Base-by-base conservation (phyloP, 2,329 filamentous ascomycete species). In the Scorias spongiosa region DNA sequence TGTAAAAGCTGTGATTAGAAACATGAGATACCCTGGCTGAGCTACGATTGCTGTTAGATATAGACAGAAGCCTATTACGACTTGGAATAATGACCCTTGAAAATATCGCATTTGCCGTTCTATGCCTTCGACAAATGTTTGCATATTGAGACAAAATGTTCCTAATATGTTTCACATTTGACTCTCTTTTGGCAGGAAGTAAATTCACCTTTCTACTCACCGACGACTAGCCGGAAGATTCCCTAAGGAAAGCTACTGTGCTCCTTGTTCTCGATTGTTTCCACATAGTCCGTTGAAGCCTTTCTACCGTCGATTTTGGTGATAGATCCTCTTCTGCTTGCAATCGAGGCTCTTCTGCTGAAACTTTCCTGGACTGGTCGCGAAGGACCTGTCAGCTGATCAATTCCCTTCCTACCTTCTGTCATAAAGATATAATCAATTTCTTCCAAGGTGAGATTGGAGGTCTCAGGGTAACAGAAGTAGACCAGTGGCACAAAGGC, bases 401-500 rank as follows among this genome's bases (percentile, higher is more conserved):
- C 44, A 10, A 54, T 29, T 0, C 55, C 57, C 2, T 53, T 49
- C 10, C 50, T 44, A 20, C 55, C 57, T 5, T 54, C 53, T 15
- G 49, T 51, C 17, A 50, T 63, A 46, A 67, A 69, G 3, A 68
- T 52, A 48, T 59, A 61, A 47, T 70, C 66, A 40, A 68, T 63
- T 41, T 68, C 64, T 46, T 69, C 65, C 2, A 69, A 57, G 4
- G 58, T 63, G 10, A 66, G 56, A 42, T 65, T 66, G 12, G 60
- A 57, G 0, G 66, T 69, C 45, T 69, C 66, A 8, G 66, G 65
- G 41, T 65, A 67, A 51, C 57, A 64, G 52, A 70, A 70, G 55
- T 67, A 73, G 20, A 72, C 60, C 2, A 73, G 57, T 1, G 65
- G 65, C 0, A 67, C 59, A 49, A 66, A 67, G 1, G 58, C 51